Evolutionary conservation across 257 asterid genomes (phyloP).

Genomic region (Fraxinus pennsylvanica): DNA sequence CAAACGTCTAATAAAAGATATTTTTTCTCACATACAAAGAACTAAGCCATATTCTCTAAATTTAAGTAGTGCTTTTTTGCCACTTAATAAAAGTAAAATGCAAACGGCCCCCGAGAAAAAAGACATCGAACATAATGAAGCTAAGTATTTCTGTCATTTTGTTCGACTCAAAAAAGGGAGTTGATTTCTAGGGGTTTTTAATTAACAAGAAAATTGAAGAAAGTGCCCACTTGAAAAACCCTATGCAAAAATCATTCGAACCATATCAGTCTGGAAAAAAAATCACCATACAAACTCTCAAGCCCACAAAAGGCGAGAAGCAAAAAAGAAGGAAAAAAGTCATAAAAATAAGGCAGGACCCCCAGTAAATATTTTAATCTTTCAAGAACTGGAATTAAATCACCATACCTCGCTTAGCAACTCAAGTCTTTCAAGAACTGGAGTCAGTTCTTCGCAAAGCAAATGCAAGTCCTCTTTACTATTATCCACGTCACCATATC

Average conservation of each 20-base stretch:
- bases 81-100: background rate
- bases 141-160: background rate
- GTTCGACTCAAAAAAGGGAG: background rate
- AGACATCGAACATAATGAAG: background rate
- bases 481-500: conserved; percentile 38
- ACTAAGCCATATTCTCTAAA: background rate
- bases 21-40: background rate
- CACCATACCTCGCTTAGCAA: conserved; percentile 66
- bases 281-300: background rate
- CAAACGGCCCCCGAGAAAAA: background rate
- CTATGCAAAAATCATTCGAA: background rate
- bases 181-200: background rate
- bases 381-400: conserved; percentile 63
- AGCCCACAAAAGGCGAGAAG: background rate
- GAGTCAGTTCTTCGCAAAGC: conserved; percentile 62
- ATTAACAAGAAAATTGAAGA: background rate
- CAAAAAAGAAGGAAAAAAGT: too few relatives aligned
- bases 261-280: background rate
- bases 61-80: background rate
- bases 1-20: background rate
- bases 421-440: conserved; percentile 80
- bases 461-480: conserved; percentile 50
- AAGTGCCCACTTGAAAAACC: background rate
- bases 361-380: conserved; percentile 73
- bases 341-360: conserved; percentile 30